Conservation (phyloP, 1,139 yeast genomes). For the Barnettozyma hawaiiensis region DNA sequence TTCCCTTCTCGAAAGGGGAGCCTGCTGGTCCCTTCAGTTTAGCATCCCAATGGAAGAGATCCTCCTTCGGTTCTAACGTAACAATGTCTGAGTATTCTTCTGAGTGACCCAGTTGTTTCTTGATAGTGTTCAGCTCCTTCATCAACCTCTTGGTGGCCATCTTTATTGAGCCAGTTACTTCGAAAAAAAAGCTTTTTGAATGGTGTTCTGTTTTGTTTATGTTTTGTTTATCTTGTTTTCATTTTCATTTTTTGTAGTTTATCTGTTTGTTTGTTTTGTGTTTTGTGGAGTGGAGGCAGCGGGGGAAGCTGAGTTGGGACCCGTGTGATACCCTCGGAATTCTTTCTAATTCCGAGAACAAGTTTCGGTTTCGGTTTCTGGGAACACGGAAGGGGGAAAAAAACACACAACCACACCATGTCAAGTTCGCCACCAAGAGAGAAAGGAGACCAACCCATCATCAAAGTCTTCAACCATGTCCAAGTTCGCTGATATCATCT, state of each 20-base stretch:
- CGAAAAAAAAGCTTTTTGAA: not conserved
- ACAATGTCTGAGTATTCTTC: constrained; percentile 35
- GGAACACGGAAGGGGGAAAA: not conserved
- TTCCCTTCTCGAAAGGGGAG: constrained; percentile 50
- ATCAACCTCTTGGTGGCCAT: constrained; percentile 36
- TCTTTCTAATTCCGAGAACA: too few species aligned
- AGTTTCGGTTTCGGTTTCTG: too few species aligned
- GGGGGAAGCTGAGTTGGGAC: too few species aligned
- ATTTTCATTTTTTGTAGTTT: too few species aligned
- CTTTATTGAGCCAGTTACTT: too few species aligned
- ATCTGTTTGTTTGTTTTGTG: not conserved
- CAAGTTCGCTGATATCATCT: constrained; percentile 28
- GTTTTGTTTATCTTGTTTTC: not conserved
- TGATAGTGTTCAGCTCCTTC: constrained; percentile 39
- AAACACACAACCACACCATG: too few species aligned
- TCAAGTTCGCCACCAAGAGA: constrained; percentile 10
- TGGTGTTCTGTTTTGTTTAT: not conserved
- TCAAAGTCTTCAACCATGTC: constrained; percentile 26
- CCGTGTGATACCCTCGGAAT: not conserved
- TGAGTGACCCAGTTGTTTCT: constrained; percentile 31
- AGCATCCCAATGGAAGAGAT: constrained; percentile 57
- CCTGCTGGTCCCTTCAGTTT: constrained; percentile 51
- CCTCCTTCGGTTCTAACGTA: constrained; percentile 40
- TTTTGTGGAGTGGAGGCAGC: not conserved
- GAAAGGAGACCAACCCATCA: not conserved